A percentile compares a stretch with the other conserved stretches of the same genome.
phyloP scores from a whole-genome alignment of 108 stramenopile genomes.

The Nannochloropsis gaditana region DNA sequence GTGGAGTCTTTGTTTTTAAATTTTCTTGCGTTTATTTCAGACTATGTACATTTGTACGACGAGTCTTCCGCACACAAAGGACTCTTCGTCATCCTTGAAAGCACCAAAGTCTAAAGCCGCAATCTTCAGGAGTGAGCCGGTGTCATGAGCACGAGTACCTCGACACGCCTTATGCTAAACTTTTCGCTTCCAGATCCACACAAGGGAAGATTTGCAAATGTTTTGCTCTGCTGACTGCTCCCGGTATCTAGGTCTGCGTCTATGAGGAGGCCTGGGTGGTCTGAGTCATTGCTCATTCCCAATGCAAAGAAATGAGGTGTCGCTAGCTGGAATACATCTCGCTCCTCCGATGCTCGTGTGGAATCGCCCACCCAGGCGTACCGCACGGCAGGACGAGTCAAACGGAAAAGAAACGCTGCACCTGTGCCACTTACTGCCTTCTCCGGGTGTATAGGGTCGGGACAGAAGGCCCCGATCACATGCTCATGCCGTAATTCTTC shows the following conservation, averaged over 20 bases:
- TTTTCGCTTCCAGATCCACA: neutral
- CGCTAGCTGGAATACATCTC: neutral
- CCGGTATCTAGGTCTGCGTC: conserved; percentile 10
- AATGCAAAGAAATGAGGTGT: neutral
- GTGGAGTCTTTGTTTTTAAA: too few species aligned
- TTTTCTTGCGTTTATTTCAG: too few species aligned
- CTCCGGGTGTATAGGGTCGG: neutral
- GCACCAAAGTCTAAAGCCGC: too few species aligned
- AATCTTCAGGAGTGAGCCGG: neutral
- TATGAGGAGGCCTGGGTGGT: neutral
- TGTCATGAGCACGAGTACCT: neutral
- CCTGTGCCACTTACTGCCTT: neutral
- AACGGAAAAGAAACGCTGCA: neutral
- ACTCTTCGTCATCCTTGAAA: too few species aligned
- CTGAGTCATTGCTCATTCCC: neutral
- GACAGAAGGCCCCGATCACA: neutral
- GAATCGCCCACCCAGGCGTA: neutral
- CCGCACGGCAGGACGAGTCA: neutral
- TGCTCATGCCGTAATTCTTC: neutral
- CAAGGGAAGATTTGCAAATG: neutral
- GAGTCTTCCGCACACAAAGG: too few species aligned
- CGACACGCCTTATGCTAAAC: neutral
- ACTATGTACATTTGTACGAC: too few species aligned
- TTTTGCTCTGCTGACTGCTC: neutral
- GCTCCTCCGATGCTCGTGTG: neutral